These are phyloP conservation scores for Penicillium diatomitis DNA, from an alignment of 495 filamentous ascomycete genomes.

Conservation along the genomic window DNA sequence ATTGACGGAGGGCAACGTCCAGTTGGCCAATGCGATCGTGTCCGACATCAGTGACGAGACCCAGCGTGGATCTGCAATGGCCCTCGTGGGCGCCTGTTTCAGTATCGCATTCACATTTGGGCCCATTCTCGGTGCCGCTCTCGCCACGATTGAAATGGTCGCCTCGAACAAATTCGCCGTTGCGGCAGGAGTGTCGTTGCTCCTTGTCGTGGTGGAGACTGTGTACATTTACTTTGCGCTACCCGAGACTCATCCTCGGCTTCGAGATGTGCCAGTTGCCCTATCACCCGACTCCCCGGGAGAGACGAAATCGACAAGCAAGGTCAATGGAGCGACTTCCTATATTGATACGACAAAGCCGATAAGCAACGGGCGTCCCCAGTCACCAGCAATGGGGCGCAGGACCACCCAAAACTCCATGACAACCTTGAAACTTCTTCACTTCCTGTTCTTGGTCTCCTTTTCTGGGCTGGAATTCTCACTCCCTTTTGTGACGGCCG, in stretches of 20 bases:
- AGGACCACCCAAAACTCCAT: background rate
- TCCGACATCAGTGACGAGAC: constrained; percentile 80
- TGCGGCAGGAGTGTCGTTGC: background rate
- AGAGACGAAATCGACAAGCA: background rate
- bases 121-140: background rate
- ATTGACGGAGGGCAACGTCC: constrained; percentile 87
- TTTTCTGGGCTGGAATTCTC: background rate
- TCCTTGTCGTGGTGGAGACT: background rate
- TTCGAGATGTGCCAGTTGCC: background rate
- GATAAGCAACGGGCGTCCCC: background rate
- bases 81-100: constrained; percentile 62
- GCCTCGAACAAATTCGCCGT: background rate
- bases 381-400: background rate
- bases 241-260: background rate
- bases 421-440: background rate
- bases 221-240: background rate
- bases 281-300: background rate
- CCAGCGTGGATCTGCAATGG: constrained; percentile 78
- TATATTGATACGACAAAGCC: background rate
- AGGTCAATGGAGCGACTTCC: background rate
- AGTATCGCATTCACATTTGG: background rate
- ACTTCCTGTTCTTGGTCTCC: background rate
- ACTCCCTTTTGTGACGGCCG: background rate
- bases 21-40: constrained; percentile 86
- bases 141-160: background rate